Percentiles rank a stretch among this genome's conserved stretches.
Conservation (phyloP, 2,329 filamentous ascomycete genomes). For the Penicillium aurantiogriseum region DNA sequence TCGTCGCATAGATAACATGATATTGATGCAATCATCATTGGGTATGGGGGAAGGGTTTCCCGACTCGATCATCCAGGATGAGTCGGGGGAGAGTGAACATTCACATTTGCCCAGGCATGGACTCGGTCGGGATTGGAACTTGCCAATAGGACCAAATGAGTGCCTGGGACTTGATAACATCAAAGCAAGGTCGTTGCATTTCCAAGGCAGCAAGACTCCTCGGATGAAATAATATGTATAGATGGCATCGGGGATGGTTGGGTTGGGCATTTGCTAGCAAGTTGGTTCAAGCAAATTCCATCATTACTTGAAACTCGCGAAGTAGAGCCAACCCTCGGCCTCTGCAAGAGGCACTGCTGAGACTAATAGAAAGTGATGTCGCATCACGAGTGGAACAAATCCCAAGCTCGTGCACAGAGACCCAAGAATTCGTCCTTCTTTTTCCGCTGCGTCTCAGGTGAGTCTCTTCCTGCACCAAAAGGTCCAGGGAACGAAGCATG, state of each 20-base stretch:
- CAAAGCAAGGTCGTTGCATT: not conserved
- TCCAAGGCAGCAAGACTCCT: not conserved
- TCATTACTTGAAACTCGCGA: slow-evolving; percentile 2
- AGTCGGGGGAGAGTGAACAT: slow-evolving; percentile 4
- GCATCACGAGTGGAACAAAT: slow-evolving; percentile 85
- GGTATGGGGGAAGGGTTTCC: slow-evolving; percentile 8
- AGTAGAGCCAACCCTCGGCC: not conserved
- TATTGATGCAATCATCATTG: slow-evolving; percentile 25
- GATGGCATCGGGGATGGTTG: not conserved
- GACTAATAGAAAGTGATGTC: not conserved
- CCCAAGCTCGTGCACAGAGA: slow-evolving; percentile 88
- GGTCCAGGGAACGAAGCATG: slow-evolving; percentile 58
- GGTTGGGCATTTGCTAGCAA: not conserved
- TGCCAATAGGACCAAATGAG: not conserved
- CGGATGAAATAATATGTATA: not conserved
- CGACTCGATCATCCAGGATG: slow-evolving; percentile 16
- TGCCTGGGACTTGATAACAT: not conserved
- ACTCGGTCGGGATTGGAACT: not conserved
- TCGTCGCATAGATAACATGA: slow-evolving; percentile 21
- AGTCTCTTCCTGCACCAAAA: slow-evolving; percentile 79
- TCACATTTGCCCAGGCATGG: not conserved
- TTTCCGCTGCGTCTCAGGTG: slow-evolving; percentile 73
- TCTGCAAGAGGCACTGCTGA: not conserved
- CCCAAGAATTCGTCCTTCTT: slow-evolving; percentile 93
- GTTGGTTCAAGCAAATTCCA: slow-evolving; percentile 6